phyloP scores from a whole-genome alignment of 129 eudicot genomes.

The Flaveria sonorensis region DNA sequence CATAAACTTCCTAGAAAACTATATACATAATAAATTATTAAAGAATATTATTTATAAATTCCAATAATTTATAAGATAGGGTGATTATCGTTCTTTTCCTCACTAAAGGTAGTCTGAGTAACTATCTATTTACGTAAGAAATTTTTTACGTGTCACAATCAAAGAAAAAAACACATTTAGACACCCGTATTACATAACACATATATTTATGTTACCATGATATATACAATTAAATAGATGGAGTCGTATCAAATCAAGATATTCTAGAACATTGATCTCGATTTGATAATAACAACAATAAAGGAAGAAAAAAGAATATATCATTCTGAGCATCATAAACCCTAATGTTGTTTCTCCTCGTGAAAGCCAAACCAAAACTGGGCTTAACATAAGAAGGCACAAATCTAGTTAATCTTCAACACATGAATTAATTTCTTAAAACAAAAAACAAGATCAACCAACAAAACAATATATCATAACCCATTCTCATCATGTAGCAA shows the following conservation, averaged over 20 bases:
- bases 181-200: too few species aligned
- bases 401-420: constrained; percentile 23
- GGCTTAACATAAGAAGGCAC: constrained; percentile 26
- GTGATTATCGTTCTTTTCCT: too few species aligned
- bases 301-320: neutral
- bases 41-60: too few species aligned
- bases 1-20: too few species aligned
- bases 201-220: neutral
- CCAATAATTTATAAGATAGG: too few species aligned
- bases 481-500: constrained; percentile 52
- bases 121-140: too few species aligned
- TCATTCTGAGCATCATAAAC: constrained; percentile 3
- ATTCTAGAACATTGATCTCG: constrained; percentile 19
- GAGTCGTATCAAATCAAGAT: constrained; percentile 16
- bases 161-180: too few species aligned
- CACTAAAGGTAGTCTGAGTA: too few species aligned
- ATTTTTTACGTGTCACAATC: too few species aligned
- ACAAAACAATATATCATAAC: constrained; percentile 14
- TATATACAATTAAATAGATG: constrained; percentile 15
- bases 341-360: constrained; percentile 33
- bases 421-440: neutral
- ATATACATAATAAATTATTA: too few species aligned
- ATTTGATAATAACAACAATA: neutral
- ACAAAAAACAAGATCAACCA: constrained; percentile 13
- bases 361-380: constrained; percentile 38